Base-by-base conservation (phyloP, 1,284 basidiomycete genomes). In the Malassezia yamatoensis region DNA sequence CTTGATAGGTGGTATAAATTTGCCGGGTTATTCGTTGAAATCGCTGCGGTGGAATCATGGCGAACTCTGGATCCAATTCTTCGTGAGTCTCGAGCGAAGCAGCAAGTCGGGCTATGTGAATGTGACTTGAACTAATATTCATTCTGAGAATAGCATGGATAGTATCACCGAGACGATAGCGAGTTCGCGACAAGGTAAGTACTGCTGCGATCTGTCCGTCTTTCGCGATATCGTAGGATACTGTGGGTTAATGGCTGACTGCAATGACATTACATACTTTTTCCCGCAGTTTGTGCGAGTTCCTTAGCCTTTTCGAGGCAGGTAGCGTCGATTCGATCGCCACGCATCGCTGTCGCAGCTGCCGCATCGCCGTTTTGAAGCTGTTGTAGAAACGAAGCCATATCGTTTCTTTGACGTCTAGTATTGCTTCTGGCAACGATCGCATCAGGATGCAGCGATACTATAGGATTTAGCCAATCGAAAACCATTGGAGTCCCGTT, bases 241-340 rank as follows among this genome's bases (percentile, higher is more conserved):
- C 70, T 58, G 57, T 13, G 9, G 24, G 24, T 29, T 29, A 29
- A 29, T 29, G 3, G 24, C 24, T 29, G 24, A 29, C 7, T 29
- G 24, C n/a, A 45, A 39, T 40, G 20, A 46, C 13, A 29, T 5
- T 13, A 41, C 80, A 53, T 53, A 88, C 88, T 81, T 79, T 93
- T 94, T 72, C 84, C 85, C 1, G 88, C 85, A 68, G 87, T 87
- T 39, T 90, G 78, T 13, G 88, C 90, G 41, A 93, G 77, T 43
- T 93, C 83, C 77, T 94, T 90, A 1, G 96, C 88, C 0, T 88
- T 88, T 66, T 90, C 85, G 53, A 88, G 80, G 74, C 90, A 94
- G 0, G 85, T 85, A 5, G 21, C 40, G 47, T 21, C 20, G 33
- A 24, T 24, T 4, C 10, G n/a, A n/a, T 57, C 54, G 20, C 50